Base-by-base conservation (phyloP, 352 stramenopile species). In the Globisporangium megalacanthum region DNA sequence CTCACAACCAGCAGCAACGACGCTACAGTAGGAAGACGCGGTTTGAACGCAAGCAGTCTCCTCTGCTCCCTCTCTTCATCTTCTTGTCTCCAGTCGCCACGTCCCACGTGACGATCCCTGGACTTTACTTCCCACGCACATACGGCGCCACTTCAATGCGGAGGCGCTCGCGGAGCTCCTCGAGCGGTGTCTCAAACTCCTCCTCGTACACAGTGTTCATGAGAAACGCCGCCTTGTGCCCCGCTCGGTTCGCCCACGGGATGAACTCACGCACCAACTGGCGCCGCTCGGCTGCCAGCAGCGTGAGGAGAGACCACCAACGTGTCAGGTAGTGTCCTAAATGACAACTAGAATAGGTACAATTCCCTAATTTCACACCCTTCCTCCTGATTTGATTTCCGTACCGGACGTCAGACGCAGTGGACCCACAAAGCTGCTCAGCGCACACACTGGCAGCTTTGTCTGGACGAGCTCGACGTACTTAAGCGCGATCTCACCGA, bases 401-500 rank as follows among this genome's bases (percentile, higher is more conserved):
- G 48, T 57, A 84, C 74, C 62, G 1, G 68, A 76, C 15, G 78
- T 75, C 14, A 97, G 69, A 44, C 86, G 79, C 37, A 98, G 67
- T 8, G 86, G 81, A 1, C 95, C 96, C 3, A 98, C 81, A 36
- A 98, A 90, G 36, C 83, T 88, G 15, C 86, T 95, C 25, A 99
- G 70, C n/a, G 95, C 90, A 39, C 86, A 90, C 41, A 99, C 80
- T 1, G 97, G 97, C 49, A 99, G 72, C 35, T 89, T 86, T 1
- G 94, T 98, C 69, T 99, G 96, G 50, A 96, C 87, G 55, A 99
- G 79, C 73, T 99, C 97, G 36, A 99, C 86, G 77, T 94, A 98
- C 70, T 99, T 99, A 46, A 99, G 83, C 25, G 83, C 88, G 60
- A 99, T 83, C 73, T 99, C 97, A 49, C 95, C 96, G 58, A 97